Evolutionary conservation across 2,329 filamentous ascomycete species (phyloP), one percentile per base, ranked within the genome.

Genomic region (Colletotrichum ledebouriae): DNA sequence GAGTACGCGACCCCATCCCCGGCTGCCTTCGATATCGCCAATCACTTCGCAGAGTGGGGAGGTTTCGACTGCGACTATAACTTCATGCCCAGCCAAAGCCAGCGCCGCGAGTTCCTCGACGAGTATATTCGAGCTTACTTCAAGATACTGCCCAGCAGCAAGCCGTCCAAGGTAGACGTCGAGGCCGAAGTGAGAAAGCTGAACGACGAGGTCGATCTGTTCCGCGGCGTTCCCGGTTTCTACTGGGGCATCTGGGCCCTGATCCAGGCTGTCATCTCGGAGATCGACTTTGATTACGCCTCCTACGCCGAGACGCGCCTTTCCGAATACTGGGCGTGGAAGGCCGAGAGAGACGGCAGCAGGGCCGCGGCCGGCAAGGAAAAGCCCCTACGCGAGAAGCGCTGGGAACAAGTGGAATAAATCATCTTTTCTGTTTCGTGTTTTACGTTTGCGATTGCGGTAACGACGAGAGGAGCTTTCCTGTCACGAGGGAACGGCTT

Each of bases 41-140:
- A 99, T 82, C 96, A 99, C 84, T 97, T 99, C 77, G 94, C 96
- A 55, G 96, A 99, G 82, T 99, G 96, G 95, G 94, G 92, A 69
- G 96, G 96, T 65, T 98, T 98, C 76, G 94, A 97, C 74, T 99
- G 96, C 84, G 94, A 98, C 79, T 94, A 92, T 82, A 88, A 82
- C 74, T 90, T 91, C 73, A 86, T 98, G 64, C 96, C 96, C 5
- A 96, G 93, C 1, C 87, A 87, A 70, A 83, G 89, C 20, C 89
- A 95, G 74, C 91, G 96, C 33, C 87, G 89, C 50, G 88, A 90
- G 62, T 99, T 99, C 80, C 87, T 98, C 68, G 84, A 86, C 71
- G 91, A 95, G 76, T 99, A 99, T 76, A 87, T 97, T 33, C 84
- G 85, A 69, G 89, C 90, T 70, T 98, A 96, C 82, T 89, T 88